Evolutionary conservation across 257 asterid genomes (phyloP).

Genomic region (Avicennia marina): DNA sequence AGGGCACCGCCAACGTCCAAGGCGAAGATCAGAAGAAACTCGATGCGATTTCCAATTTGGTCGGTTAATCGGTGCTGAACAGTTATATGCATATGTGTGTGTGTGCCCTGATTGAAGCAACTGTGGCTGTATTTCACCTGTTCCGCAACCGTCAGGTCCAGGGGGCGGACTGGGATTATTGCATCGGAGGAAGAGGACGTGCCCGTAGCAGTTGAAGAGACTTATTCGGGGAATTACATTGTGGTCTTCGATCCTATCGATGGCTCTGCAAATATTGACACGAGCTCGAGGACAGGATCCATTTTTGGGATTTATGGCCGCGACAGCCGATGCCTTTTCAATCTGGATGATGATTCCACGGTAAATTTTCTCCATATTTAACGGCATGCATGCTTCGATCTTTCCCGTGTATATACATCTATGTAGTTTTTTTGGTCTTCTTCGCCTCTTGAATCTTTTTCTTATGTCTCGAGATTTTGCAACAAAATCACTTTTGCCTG

Average conservation of each 20-base stretch:
- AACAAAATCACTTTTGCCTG: no score
- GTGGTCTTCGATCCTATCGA: slow-evolving; percentile 89
- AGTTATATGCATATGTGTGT: no score
- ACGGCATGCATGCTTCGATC: no score
- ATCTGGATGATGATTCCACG: slow-evolving; percentile 45
- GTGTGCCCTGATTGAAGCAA: background rate
- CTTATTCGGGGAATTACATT: slow-evolving; percentile 74
- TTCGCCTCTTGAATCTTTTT: no score
- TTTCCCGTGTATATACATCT: no score
- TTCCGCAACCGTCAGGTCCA: slow-evolving; percentile 79
- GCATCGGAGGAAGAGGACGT: slow-evolving; percentile 91
- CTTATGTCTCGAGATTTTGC: no score
- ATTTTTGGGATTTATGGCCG: slow-evolving; percentile 80
- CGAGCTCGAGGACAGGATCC: slow-evolving; percentile 77
- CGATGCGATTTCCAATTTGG: slow-evolving; percentile 82
- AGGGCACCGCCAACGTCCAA: slow-evolving; percentile 71
- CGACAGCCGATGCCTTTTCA: slow-evolving; percentile 54
- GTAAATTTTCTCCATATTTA: slow-evolving; percentile 23
- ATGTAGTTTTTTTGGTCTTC: no score
- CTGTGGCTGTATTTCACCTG: slow-evolving; percentile 30
- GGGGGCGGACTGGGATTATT: slow-evolving; percentile 76
- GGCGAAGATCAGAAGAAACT: slow-evolving; percentile 93
- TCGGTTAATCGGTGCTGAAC: no score
- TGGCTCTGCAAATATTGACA: slow-evolving; percentile 85
- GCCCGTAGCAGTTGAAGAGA: slow-evolving; percentile 90